Percentiles rank a stretch among this genome's conserved stretches.
These are phyloP conservation scores for Candida ulmi DNA, from an alignment of 805 yeast genomes.

Conservation along the genomic window DNA sequence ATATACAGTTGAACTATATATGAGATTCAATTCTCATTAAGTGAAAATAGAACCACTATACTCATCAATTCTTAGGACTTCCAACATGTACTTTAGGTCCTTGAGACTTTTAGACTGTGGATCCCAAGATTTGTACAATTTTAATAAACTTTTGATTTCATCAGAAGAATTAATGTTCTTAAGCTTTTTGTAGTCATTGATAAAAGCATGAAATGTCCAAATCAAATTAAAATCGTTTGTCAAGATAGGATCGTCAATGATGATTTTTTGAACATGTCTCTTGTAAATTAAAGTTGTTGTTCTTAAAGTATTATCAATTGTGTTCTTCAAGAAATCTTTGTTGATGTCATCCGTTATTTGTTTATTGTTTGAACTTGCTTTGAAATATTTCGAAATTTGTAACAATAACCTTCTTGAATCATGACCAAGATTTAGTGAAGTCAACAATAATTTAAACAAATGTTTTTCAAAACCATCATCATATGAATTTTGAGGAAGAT, in stretches of 20 bases:
- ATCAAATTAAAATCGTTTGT: slow-evolving; percentile 34
- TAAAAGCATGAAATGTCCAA: slow-evolving; percentile 36
- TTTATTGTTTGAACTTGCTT: slow-evolving; percentile 11
- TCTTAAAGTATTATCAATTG: slow-evolving; percentile 22
- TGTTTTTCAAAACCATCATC: slow-evolving; percentile 34
- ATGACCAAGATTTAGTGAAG: slow-evolving; percentile 46
- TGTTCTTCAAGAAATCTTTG: slow-evolving; percentile 20
- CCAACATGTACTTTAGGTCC: slow-evolving; percentile 20
- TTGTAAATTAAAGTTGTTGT: slow-evolving; percentile 18
- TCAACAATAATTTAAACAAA: slow-evolving; percentile 40
- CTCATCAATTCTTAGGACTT: slow-evolving; percentile 21
- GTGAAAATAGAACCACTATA: slow-evolving; percentile 12
- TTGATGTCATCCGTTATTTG: slow-evolving; percentile 20
- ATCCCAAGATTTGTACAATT: slow-evolving; percentile 13
- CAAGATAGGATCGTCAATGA: slow-evolving; percentile 12
- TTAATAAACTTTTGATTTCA: slow-evolving; percentile 5
- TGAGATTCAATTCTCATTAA: not conserved
- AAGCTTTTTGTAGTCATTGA: slow-evolving; percentile 27
- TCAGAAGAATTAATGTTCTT: slow-evolving; percentile 25
- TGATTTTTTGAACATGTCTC: not conserved
- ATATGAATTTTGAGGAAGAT: slow-evolving; percentile 33
- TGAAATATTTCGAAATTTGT: slow-evolving; percentile 39
- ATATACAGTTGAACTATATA: too few species aligned
- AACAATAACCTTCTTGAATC: slow-evolving; percentile 35
- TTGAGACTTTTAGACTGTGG: slow-evolving; percentile 11